A percentile compares a stretch with the other conserved stretches of the same genome.
phyloP scores from a whole-genome alignment of 306 rosid species.

The Castanea sativa region DNA sequence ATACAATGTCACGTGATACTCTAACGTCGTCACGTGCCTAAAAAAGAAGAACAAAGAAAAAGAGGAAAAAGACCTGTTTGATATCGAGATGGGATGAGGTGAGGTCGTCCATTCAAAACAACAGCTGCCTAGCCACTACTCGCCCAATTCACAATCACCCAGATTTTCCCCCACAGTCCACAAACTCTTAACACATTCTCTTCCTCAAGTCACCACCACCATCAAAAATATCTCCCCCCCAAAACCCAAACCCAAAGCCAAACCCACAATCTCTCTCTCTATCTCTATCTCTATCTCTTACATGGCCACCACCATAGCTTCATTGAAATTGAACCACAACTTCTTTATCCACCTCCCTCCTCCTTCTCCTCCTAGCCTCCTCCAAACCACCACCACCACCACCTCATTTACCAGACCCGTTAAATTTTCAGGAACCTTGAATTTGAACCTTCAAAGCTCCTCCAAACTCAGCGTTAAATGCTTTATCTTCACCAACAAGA shows the following conservation, averaged over 20 bases:
- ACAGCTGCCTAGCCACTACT: not conserved
- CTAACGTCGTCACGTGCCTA: too few relatives aligned
- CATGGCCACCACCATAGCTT: slow-evolving; percentile 30
- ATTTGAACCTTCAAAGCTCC: not conserved
- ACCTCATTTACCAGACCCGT: slow-evolving; percentile 8
- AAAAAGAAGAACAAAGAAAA: too few relatives aligned
- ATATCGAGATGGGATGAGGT: not conserved
- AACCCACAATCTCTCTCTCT: too few relatives aligned
- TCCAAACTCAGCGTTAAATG: slow-evolving; percentile 28
- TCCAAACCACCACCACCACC: not conserved
- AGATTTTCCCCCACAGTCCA: not conserved
- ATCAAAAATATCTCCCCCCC: not conserved
- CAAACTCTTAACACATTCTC: not conserved
- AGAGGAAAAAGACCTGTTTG: not conserved
- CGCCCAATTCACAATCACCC: not conserved
- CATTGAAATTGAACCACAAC: slow-evolving; percentile 49
- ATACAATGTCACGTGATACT: too few relatives aligned
- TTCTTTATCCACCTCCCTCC: slow-evolving; percentile 17
- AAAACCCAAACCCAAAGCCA: not conserved
- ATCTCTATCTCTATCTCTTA: not conserved
- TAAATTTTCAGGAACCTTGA: slow-evolving; percentile 12
- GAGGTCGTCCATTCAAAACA: not conserved
- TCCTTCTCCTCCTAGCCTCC: slow-evolving; percentile 12
- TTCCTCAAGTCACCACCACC: not conserved
- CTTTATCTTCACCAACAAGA: slow-evolving; percentile 4